These are phyloP conservation scores for Pleurotus tuoliensis DNA, from an alignment of 768 basidiomycete species.

Conservation along the genomic window DNA sequence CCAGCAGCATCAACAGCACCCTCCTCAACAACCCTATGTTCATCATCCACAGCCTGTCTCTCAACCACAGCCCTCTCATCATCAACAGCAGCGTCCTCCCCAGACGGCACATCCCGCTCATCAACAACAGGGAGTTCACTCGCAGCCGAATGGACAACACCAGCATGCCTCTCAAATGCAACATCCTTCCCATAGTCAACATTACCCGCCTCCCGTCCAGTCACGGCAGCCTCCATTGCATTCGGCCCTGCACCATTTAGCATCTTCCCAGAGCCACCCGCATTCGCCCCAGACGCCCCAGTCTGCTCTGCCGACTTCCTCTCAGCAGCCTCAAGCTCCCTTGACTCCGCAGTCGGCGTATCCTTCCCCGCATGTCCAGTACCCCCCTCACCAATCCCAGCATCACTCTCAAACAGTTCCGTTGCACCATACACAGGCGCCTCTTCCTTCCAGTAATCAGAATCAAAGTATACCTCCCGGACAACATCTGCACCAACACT, in stretches of 20 bases:
- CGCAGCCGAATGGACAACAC: constrained; percentile 7
- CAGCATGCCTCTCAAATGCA: constrained; percentile 9
- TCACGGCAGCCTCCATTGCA: constrained; percentile 13
- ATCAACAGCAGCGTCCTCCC: constrained; percentile 24
- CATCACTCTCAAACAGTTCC: not conserved
- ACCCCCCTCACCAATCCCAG: not conserved
- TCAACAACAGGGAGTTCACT: constrained; percentile 12
- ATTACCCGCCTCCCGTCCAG: constrained; percentile 16
- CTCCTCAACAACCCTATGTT: constrained; percentile 16
- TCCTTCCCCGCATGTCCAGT: not conserved
- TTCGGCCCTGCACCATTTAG: constrained; percentile 13
- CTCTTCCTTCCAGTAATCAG: constrained; percentile 4
- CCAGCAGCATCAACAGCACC: constrained; percentile 22
- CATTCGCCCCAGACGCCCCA: constrained; percentile 7
- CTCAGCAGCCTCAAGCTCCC: constrained; percentile 5
- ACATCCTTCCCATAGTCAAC: constrained; percentile 4
- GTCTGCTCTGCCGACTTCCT: constrained; percentile 3
- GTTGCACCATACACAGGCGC: constrained; percentile 4
- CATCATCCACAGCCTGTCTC: constrained; percentile 18
- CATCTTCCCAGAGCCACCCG: constrained; percentile 1
- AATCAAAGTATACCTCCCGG: not conserved
- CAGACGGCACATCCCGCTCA: constrained; percentile 19
- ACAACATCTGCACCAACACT: constrained; percentile 11
- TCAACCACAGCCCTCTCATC: constrained; percentile 18
- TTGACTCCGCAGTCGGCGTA: constrained; percentile 9